Evolutionary conservation across 345 rosid species (phyloP).

Genomic region (Nasturtium officinale): DNA sequence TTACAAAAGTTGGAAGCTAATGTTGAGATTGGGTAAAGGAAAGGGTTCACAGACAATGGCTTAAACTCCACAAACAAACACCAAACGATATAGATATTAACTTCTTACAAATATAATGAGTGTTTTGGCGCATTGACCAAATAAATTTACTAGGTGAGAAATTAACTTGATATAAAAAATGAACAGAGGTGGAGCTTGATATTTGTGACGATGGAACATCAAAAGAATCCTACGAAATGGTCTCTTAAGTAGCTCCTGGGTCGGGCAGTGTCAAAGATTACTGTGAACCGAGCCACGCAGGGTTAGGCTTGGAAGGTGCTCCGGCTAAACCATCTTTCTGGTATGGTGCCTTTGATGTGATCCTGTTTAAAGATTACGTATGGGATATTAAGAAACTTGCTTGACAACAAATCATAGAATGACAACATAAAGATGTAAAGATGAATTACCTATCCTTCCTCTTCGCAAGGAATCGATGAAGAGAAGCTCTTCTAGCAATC

Average conservation of each 20-base stretch:
- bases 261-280: slow-evolving; percentile 23
- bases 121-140: neutral
- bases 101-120: slow-evolving; percentile 29
- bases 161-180: slow-evolving; percentile 3
- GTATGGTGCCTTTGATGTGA: slow-evolving; percentile 67
- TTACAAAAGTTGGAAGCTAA: slow-evolving; percentile 23
- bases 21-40: slow-evolving; percentile 22
- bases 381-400: neutral
- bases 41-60: neutral
- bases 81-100: neutral
- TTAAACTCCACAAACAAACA: slow-evolving; percentile 19
- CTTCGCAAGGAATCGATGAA: slow-evolving; percentile 91
- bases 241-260: slow-evolving; percentile 10
- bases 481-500: slow-evolving; percentile 84
- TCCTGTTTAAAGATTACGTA: slow-evolving; percentile 45
- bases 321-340: slow-evolving; percentile 37
- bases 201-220: slow-evolving; percentile 22
- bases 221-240: slow-evolving; percentile 26
- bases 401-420: neutral
- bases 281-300: slow-evolving; percentile 59
- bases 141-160: neutral
- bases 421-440: neutral
- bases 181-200: slow-evolving; percentile 9
- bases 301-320: slow-evolving; percentile 50
- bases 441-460: slow-evolving; percentile 60